Base-by-base conservation (phyloP, 139 green algal genomes). In the Chlamydomonas sp. region DNA sequence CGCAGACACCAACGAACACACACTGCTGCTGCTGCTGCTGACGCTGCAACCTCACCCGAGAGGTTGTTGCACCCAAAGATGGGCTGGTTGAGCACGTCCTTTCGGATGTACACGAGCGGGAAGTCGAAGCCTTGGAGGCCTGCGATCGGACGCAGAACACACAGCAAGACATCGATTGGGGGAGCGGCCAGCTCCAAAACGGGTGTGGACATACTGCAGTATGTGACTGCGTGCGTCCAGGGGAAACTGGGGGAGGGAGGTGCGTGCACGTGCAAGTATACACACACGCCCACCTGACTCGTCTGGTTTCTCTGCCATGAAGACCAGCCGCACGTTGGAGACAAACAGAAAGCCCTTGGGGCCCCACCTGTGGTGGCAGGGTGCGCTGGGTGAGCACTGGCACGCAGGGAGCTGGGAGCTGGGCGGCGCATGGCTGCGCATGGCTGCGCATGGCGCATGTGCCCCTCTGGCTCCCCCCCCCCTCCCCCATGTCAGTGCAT, bases 51-150 rank as follows among this genome's bases (percentile, higher is more conserved):
- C 67, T 47, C 20, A 84, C 89, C 90, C 76, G 77, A 72, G 2
- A 97, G 71, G 83, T 98, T 95, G 79, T 98, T 98, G 83, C 85
- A 91, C 1, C 76, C 82, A 38, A 97, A 95, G 35, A 97, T 97
- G n/a, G 92, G 92, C 73, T 97, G 92, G 73, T 91, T 89, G 66
- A 98, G 90, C 39, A 88, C 84, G 58, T 96, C 89, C 31, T 83
- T 82, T 0, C 50, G 73, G 2, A 97, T 80, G 80, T 96, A 98
- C 0, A 85, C 73, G 24, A 96, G 75, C 1, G 90, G 90, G 13
- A 96, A 71, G 73, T 96, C 90, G 64, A 95, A 94, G 0, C 79
- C 81, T n/a, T 65, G 54, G 54, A 96, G 79, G 4, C 81, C 87
- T 77, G n/a, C n/a, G n/a, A n/a, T n/a, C n/a, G n/a, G 71, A 13